These are phyloP conservation scores for Cystofilobasidium bisporidii DNA, from an alignment of 768 basidiomycete species.

Conservation along the genomic window DNA sequence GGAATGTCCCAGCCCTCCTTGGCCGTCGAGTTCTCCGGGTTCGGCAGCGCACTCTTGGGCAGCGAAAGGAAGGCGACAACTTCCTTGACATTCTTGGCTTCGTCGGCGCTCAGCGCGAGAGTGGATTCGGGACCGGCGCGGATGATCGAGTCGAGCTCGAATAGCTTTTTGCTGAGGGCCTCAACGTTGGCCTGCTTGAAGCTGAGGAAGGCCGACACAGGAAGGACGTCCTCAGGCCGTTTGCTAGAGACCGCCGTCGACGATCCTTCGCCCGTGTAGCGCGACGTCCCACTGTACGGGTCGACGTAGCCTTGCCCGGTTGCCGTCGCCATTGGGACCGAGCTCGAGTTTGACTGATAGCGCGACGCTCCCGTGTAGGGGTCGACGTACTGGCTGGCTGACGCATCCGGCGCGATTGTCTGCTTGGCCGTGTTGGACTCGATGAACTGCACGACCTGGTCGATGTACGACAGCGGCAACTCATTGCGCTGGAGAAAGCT, in stretches of 20 bases:
- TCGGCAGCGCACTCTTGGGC: slow-evolving; percentile 4
- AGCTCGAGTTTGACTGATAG: slow-evolving; percentile 47
- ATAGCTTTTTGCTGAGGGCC: slow-evolving; percentile 69
- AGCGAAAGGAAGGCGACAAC: neutral
- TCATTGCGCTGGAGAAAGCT: slow-evolving; percentile 76
- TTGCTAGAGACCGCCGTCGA: slow-evolving; percentile 38
- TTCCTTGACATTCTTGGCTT: slow-evolving; percentile 44
- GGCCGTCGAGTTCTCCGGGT: neutral
- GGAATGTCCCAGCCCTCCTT: slow-evolving; percentile 23
- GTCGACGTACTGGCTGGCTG: slow-evolving; percentile 58
- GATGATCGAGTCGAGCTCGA: slow-evolving; percentile 47
- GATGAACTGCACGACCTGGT: slow-evolving; percentile 86
- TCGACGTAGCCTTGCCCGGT: slow-evolving; percentile 42
- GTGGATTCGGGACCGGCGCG: neutral
- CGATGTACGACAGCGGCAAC: slow-evolving; percentile 68
- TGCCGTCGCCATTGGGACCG: slow-evolving; percentile 33
- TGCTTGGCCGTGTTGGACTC: slow-evolving; percentile 72
- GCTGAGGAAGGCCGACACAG: slow-evolving; percentile 49
- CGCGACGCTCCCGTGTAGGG: slow-evolving; percentile 82
- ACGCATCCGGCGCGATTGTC: slow-evolving; percentile 50
- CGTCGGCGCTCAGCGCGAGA: slow-evolving; percentile 1
- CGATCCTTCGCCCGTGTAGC: slow-evolving; percentile 45
- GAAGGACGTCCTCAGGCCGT: slow-evolving; percentile 35
- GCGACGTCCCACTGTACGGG: slow-evolving; percentile 63
- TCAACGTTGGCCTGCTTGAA: slow-evolving; percentile 76